A percentile compares a stretch with the other conserved stretches of the same genome.
Conservation (phyloP, 768 basidiomycete species). For the Rhizopogon vesiculosus region DNA sequence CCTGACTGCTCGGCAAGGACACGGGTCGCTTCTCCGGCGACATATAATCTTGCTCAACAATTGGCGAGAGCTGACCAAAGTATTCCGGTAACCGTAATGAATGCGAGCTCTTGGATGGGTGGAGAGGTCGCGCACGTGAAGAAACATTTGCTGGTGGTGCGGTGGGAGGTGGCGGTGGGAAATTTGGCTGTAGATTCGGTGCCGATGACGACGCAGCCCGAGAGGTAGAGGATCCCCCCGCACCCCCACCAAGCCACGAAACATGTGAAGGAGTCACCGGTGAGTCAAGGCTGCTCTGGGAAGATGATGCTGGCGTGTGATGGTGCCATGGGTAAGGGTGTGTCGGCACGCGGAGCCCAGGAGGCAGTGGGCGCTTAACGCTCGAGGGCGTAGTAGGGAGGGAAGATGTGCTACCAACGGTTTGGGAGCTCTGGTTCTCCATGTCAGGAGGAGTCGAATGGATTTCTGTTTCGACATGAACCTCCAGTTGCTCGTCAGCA, state of each 20-base stretch:
- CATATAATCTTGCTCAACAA: slow-evolving; percentile 60
- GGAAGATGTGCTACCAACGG: slow-evolving; percentile 16
- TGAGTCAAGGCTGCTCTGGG: slow-evolving; percentile 27
- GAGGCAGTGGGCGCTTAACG: slow-evolving; percentile 17
- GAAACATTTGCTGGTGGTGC: slow-evolving; percentile 16
- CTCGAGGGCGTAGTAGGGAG: slow-evolving; percentile 18
- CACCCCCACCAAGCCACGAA: slow-evolving; percentile 29
- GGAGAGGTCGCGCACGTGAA: slow-evolving; percentile 26
- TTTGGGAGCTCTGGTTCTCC: slow-evolving; percentile 8
- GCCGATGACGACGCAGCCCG: slow-evolving; percentile 3
- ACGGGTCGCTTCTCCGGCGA: slow-evolving; percentile 42
- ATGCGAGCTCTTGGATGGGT: slow-evolving; percentile 33
- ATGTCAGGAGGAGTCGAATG: slow-evolving; percentile 15
- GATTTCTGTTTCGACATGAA: slow-evolving; percentile 25
- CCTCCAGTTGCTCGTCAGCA: slow-evolving; percentile 14
- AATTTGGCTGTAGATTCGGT: slow-evolving; percentile 12
- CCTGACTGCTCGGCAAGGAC: slow-evolving; percentile 25
- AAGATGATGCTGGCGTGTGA: slow-evolving; percentile 27
- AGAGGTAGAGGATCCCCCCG: slow-evolving; percentile 8
- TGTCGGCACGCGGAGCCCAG: slow-evolving; percentile 27
- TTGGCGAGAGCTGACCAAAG: slow-evolving; percentile 50
- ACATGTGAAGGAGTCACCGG: slow-evolving; percentile 33
- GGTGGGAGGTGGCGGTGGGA: slow-evolving; percentile 31
- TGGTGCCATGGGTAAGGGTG: slow-evolving; percentile 32
- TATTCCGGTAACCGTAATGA: slow-evolving; percentile 32